phyloP scores from a whole-genome alignment of 2,329 filamentous ascomycete species.

The Penicillium palitans region DNA sequence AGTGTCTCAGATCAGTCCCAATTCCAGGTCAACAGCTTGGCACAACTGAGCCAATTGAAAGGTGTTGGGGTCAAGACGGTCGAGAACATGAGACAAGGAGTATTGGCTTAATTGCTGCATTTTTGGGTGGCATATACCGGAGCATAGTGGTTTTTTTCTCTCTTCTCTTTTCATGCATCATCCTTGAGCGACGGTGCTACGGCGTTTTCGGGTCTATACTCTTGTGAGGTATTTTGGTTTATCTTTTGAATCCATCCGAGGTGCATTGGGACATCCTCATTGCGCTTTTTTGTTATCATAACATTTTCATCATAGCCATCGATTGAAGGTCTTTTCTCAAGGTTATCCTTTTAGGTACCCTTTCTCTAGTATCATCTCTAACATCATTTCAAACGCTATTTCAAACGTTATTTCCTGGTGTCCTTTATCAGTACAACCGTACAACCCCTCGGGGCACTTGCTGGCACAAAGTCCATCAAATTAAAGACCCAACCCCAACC shows the following conservation, averaged over 20 bases:
- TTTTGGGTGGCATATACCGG: conserved; percentile 13
- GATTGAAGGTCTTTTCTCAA: neutral
- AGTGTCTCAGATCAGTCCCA: conserved; percentile 23
- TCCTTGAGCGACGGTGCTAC: conserved; percentile 33
- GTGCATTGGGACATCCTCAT: neutral
- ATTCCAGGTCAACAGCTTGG: conserved; percentile 40
- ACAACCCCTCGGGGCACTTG: too few species aligned
- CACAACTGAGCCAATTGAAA: conserved; percentile 44
- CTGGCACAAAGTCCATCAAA: neutral
- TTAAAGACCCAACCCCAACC: neutral
- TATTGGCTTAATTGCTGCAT: conserved; percentile 35
- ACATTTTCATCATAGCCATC: neutral
- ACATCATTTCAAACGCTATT: too few species aligned
- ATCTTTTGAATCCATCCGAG: neutral
- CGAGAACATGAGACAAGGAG: conserved; percentile 49
- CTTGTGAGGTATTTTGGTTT: neutral
- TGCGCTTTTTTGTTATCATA: neutral
- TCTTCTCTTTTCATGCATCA: conserved; percentile 21
- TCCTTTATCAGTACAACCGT: neutral
- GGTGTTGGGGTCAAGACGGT: conserved; percentile 49
- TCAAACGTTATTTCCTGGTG: neutral
- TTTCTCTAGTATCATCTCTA: neutral
- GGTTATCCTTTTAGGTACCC: neutral
- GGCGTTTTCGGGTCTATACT: conserved; percentile 21
- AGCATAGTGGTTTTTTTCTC: conserved; percentile 7